Evolutionary conservation across 1,284 basidiomycete species (phyloP), one percentile per base, ranked within the genome.

Genomic region (Ganoderma lingzhi): DNA sequence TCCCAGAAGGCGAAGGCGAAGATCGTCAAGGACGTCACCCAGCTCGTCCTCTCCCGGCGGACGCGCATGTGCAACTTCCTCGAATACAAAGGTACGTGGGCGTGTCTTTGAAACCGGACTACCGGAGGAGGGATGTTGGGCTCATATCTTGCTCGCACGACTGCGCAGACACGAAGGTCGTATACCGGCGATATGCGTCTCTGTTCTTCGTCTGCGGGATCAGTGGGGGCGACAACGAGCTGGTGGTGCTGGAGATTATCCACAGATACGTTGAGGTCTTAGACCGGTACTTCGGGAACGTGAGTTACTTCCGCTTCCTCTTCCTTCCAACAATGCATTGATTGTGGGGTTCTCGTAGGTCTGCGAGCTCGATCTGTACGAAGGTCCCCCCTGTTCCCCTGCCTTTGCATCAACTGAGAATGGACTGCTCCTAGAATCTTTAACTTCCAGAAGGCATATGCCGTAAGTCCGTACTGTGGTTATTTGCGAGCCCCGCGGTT

Each of bases 31-130:
- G 98, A 99, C 81, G 97, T 99, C 35, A 99, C 98, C 0, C 98
- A 99, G 83, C 89, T 99, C 60, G 98, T 99, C 19, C 89, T 99
- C 32, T 96, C 96, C 58, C 89, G 98, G 59, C 88, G 98, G 73
- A 98, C 98, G 63, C 88, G 96, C 75, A 99, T 99, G 98, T 99
- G 97, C 82, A 99, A 99, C 83, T 96, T 99, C 79, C 83, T 99
- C 64, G 98, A 99, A 81, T 99, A 99, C 87, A 99, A 99, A 85
- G 97, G 97, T 96, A 73, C 67, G 86, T 75, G 67, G 86, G 75
- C 9, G 32, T 19, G 19, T n/a, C 23, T 39, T 58, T n/a, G 45
- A 4, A 6, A 19, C 48, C n/a, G 35, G 62, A 14, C 2, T 17
- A 39, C n/a, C n/a, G 28, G 30, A n/a, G 62, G 30, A 19, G 15